Evolutionary conservation across 176 grass and related monocot genomes (phyloP), one percentile per base, ranked within the genome.

Genomic region (Phoenix roebelenii): DNA sequence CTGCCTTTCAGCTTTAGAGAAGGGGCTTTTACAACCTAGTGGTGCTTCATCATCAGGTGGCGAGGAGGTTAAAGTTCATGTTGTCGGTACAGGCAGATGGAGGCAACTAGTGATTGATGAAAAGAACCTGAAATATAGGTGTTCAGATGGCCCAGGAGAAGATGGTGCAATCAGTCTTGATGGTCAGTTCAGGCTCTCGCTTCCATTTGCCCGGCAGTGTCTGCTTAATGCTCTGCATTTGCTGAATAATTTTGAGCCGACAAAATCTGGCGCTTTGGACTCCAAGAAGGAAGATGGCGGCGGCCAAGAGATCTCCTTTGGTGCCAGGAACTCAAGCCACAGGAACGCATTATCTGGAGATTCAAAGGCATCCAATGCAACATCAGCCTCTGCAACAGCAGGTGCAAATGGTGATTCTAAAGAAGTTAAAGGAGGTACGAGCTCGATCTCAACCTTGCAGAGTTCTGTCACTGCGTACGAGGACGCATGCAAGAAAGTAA

Each of bases 71-170:
- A 81, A 77, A 70, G 68, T 95, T 64, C 67, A 67, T 81, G 77
- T 89, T 60, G 85, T 77, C 24, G 90, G 90, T 54, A 86, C 77
- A 53, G 90, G 79, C 61, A 89, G 64, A 78, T 95, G 66, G 85
- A 79, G 85, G 14, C 58, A 79, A 26, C 66, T 89, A 18, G 71
- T 89, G 71, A 72, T 95, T 58, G 83, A 66, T 58, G 72, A 74
- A 15, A 35, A 74, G 12, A 66, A 56, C 56, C 77, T 57, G 23
- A 58, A 6, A 65, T 49, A 30, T 74, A 65, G 60, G 16, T 71
- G 54, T 74, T 65, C 30, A 70, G 56, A 70, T 72, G 72, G 69
- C 71, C 55, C 18, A 18, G 65, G 26, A 68, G 28, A 68, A 52
- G 73, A 64, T 57, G 63, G 52, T 65, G 55, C 53, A 44, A 63